Evolutionary conservation across 768 basidiomycete genomes (phyloP).

Genomic region (Tephrocybe rancida): DNA sequence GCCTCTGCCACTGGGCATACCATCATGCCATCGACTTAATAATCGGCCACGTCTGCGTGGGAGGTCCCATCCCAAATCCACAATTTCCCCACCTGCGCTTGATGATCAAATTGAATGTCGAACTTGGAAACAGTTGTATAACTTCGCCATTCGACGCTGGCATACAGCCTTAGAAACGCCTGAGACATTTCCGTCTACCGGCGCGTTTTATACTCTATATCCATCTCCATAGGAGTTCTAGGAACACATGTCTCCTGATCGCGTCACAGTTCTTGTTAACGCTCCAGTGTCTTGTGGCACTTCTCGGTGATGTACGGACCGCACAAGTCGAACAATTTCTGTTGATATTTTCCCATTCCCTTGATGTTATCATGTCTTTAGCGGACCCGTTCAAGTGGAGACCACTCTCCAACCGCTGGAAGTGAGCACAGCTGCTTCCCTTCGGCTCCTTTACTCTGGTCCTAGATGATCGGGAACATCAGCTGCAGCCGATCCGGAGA

Average conservation of each 20-base stretch:
- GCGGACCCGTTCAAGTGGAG: background rate
- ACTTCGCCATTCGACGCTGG: background rate
- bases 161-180: background rate
- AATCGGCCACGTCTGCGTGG: slow-evolving; percentile 3
- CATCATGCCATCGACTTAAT: background rate
- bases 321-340: too few relatives aligned
- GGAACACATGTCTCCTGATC: slow-evolving; percentile 7
- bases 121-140: background rate
- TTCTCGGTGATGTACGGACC: background rate
- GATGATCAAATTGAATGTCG: background rate
- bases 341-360: background rate
- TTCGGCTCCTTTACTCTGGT: background rate
- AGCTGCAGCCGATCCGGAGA: background rate
- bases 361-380: background rate
- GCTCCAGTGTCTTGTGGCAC: background rate
- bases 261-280: background rate
- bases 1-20: too few relatives aligned
- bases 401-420: slow-evolving; percentile 2
- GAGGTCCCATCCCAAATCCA: background rate
- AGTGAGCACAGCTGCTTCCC: background rate
- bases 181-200: background rate
- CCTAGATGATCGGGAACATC: slow-evolving; percentile 7
- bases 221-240: background rate
- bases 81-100: background rate
- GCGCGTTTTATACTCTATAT: background rate